Percentiles rank a stretch among this genome's conserved stretches.
Evolutionary conservation across 495 filamentous ascomycete genomes (phyloP).

Genomic region (Jackrogersella multiformis): DNA sequence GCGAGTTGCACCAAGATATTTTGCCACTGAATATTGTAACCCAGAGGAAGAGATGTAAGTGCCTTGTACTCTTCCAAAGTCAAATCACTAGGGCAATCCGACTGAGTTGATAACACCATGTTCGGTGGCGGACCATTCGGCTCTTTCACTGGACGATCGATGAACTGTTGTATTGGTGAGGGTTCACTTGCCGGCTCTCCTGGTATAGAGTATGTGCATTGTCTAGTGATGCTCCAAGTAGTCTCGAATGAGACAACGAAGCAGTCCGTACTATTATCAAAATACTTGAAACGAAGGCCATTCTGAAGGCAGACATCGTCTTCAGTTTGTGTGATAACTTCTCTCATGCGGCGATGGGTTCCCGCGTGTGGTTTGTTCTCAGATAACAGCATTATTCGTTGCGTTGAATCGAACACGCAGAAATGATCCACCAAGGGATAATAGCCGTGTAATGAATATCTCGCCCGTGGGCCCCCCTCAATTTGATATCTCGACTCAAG

Average conservation of each 20-base stretch:
- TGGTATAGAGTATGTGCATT: slow-evolving; percentile 50
- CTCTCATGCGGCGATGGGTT: slow-evolving; percentile 52
- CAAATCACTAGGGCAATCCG: slow-evolving; percentile 51
- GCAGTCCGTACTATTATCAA: slow-evolving; percentile 25
- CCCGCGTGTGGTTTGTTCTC: slow-evolving; percentile 53
- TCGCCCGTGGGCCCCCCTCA: background rate
- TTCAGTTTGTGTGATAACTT: slow-evolving; percentile 39
- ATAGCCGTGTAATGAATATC: background rate
- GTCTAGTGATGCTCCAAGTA: slow-evolving; percentile 27
- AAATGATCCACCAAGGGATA: background rate
- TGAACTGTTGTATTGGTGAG: slow-evolving; percentile 47
- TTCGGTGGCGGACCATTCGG: slow-evolving; percentile 52
- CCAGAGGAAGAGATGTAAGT: slow-evolving; percentile 58
- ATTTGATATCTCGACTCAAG: slow-evolving; percentile 37
- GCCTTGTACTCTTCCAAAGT: slow-evolving; percentile 62
- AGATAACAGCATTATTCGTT: slow-evolving; percentile 53
- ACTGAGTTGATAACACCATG: slow-evolving; percentile 57
- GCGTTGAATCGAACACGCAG: background rate
- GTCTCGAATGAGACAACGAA: slow-evolving; percentile 42
- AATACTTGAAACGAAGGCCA: slow-evolving; percentile 53
- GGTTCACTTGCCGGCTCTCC: slow-evolving; percentile 15
- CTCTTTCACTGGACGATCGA: slow-evolving; percentile 44
- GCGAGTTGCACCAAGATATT: slow-evolving; percentile 65
- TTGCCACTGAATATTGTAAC: slow-evolving; percentile 61
- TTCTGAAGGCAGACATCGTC: slow-evolving; percentile 57